Percentiles rank a stretch among this genome's conserved stretches.
These are phyloP conservation scores for Cladophialophora bantiana DNA, from an alignment of 2,329 filamentous ascomycete genomes.

Conservation along the genomic window DNA sequence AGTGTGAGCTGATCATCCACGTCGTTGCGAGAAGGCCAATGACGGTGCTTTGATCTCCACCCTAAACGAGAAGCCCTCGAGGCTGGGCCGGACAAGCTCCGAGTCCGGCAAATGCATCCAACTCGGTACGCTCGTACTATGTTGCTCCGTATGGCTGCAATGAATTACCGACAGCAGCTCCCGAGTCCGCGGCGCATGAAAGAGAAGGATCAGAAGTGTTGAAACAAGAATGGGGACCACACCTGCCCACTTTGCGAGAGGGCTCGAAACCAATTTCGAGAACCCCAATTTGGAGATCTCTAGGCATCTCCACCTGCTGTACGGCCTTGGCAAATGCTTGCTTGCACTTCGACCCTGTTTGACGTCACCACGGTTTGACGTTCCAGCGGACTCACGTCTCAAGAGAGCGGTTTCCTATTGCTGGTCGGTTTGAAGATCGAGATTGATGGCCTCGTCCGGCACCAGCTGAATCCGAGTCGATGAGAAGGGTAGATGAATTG, in stretches of 20 bases:
- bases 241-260: background rate
- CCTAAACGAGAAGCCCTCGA: background rate
- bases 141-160: background rate
- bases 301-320: background rate
- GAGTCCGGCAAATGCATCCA: background rate
- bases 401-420: background rate
- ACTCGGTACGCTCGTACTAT: background rate
- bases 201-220: background rate
- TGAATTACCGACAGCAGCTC: background rate
- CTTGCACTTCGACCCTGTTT: constrained; percentile 4
- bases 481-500: background rate
- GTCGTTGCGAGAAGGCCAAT: background rate
- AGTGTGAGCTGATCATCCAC: background rate
- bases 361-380: background rate
- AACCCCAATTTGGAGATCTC: background rate
- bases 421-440: background rate
- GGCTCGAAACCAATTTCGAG: background rate
- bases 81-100: background rate
- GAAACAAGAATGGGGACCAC: background rate
- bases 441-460: background rate
- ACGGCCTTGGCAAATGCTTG: constrained; percentile 3
- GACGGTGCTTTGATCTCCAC: background rate
- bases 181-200: background rate
- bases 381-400: background rate
- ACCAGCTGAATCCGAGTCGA: background rate